phyloP scores from a whole-genome alignment of 1,284 basidiomycete species.

The Cutaneotrichosporon cavernicola region DNA sequence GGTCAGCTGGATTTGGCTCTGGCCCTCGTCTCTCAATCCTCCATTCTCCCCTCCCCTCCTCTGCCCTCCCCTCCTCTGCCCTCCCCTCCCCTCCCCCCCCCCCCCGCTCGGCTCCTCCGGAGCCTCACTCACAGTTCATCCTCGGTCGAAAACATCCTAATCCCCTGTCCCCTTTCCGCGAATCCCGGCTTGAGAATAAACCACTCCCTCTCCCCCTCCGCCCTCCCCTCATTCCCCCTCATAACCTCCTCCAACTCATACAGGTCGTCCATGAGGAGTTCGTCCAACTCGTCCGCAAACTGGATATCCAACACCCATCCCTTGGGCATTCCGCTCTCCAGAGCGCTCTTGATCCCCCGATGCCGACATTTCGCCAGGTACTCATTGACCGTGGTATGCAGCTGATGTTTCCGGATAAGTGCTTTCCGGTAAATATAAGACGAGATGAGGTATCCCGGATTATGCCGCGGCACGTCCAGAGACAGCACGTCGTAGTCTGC shows the following conservation, averaged over 20 bases:
- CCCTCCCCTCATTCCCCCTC: slow-evolving; percentile 52
- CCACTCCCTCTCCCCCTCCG: slow-evolving; percentile 60
- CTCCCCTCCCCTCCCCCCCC: not conserved
- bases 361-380: slow-evolving; percentile 69
- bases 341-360: slow-evolving; percentile 26
- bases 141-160: slow-evolving; percentile 82
- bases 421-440: slow-evolving; percentile 89
- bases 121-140: slow-evolving; percentile 58
- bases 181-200: slow-evolving; percentile 97
- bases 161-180: slow-evolving; percentile 94
- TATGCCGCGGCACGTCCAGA: slow-evolving; percentile 64
- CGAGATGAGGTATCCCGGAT: slow-evolving; percentile 64
- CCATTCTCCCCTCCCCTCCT: not conserved
- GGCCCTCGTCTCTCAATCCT: too few relatives aligned
- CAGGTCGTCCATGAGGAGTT: slow-evolving; percentile 88
- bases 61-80: not conserved
- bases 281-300: slow-evolving; percentile 92
- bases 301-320: slow-evolving; percentile 89
- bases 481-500: slow-evolving; percentile 72
- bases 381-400: slow-evolving; percentile 72
- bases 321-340: slow-evolving; percentile 61
- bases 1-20: not conserved
- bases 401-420: slow-evolving; percentile 91
- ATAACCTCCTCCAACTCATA: slow-evolving; percentile 77
- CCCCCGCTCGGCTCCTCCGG: too few relatives aligned